phyloP scores from a whole-genome alignment of 345 rosid species.

The Crucihimalaya himalaica region DNA sequence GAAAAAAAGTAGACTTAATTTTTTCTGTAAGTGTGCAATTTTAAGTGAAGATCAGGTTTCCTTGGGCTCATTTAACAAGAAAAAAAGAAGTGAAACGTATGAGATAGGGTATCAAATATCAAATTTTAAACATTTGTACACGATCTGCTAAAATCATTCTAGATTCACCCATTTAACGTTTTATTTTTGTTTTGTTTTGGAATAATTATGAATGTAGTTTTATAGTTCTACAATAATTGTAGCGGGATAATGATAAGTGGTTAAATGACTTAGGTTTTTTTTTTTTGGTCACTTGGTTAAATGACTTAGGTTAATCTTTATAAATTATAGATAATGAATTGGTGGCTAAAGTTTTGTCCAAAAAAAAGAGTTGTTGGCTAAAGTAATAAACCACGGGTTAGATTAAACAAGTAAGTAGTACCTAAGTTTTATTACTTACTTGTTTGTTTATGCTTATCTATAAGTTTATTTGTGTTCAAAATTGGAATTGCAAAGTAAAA shows the following conservation, averaged over 20 bases:
- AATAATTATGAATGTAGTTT: no score
- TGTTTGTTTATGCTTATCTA: no score
- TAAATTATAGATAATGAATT: neutral
- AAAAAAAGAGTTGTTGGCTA: no score
- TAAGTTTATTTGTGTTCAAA: no score
- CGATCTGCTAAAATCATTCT: neutral
- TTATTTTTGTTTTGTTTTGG: neutral
- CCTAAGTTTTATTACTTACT: no score
- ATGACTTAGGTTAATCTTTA: neutral
- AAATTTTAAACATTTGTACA: neutral
- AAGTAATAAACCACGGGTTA: no score
- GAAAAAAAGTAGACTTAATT: neutral
- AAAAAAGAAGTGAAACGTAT: neutral
- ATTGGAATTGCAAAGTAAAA: no score
- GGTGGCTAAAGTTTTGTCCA: no score
- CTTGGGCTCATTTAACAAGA: neutral
- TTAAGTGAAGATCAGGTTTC: constrained; percentile 6
- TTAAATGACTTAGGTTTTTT: no score
- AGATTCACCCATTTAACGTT: neutral
- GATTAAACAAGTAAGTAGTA: no score
- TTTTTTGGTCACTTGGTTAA: no score
- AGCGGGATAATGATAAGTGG: no score
- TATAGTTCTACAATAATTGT: neutral
- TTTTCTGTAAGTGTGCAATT: neutral
- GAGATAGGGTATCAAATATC: neutral